A percentile compares a stretch with the other conserved stretches of the same genome.
These are phyloP conservation scores for Furcasterigmium sp. DNA, from an alignment of 2,329 filamentous ascomycete genomes.

Conservation along the genomic window DNA sequence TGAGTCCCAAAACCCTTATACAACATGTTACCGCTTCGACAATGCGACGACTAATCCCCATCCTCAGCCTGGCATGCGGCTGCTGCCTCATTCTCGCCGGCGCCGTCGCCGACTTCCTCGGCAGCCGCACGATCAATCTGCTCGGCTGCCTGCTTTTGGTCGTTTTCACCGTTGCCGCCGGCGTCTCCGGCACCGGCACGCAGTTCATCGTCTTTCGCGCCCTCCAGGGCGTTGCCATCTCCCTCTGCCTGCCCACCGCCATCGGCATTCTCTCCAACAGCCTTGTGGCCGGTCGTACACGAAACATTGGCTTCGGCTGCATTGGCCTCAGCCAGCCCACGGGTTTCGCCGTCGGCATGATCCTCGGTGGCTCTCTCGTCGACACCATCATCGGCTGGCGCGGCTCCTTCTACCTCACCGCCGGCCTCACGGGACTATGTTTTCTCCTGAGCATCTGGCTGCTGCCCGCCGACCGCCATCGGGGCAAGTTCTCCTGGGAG, in stretches of 20 bases:
- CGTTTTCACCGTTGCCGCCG: conserved; percentile 8
- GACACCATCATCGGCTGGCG: conserved; percentile 10
- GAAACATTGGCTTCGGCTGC: conserved; percentile 26
- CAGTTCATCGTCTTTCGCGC: conserved; percentile 10
- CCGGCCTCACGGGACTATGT: conserved; percentile 27
- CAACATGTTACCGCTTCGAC: too few species aligned
- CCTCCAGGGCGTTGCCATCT: conserved; percentile 10
- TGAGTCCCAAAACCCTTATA: not conserved
- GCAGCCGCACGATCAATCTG: conserved; percentile 8
- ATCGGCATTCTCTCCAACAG: conserved; percentile 10
- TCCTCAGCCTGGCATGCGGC: not conserved
- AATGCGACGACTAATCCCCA: too few species aligned
- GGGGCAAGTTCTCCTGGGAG: conserved; percentile 20
- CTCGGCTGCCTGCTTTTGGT: conserved; percentile 9
- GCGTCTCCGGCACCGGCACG: conserved; percentile 6
- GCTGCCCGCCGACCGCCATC: conserved; percentile 39
- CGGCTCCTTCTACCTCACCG: conserved; percentile 9
- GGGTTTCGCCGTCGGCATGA: conserved; percentile 9
- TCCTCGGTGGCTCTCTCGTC: conserved; percentile 9
- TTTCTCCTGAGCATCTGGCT: conserved; percentile 32
- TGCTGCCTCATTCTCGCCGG: conserved; percentile 5
- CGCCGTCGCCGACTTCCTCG: conserved; percentile 9
- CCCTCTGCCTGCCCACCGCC: conserved; percentile 9
- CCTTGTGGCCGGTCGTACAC: conserved; percentile 6
- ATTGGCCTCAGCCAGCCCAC: conserved; percentile 11